Evolutionary conservation across 345 rosid genomes (phyloP), one percentile per base, ranked within the genome.

Genomic region (Salix brachista): DNA sequence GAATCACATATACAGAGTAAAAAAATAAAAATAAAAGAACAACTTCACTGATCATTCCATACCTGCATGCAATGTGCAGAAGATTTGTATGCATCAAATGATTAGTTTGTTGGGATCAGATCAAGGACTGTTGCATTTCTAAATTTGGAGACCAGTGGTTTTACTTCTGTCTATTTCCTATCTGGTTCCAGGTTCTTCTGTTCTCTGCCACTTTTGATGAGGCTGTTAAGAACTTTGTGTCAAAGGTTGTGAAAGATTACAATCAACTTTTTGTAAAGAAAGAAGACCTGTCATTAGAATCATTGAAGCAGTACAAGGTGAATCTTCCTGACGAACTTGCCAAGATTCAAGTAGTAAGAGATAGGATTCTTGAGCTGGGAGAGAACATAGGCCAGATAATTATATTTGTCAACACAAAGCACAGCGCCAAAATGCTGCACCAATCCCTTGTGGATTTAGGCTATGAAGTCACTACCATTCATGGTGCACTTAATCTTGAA

Each of bases 141-240:
- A 25, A 54, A 67, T 23, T 21, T 66, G 32, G 25, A 21, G 46
- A 69, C 58, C 16, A 60, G 25, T 62, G 4, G 56, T 14, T 68
- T 34, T 34, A 60, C 73, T 46, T 70, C 32, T 21, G 4, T 69
- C 25, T 69, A 37, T 74, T 65, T 58, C 65, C 25, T 44, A 65
- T 65, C 37, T 67, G 10, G 72, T 70, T 65, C 21, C 84, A 93
- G 98, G 93, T 91, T 77, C 95, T 96, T 77, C 86, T 96, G 28
- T 93, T 96, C 82, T 96, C 99, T 73, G 98, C 99, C 26, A 96
- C 99, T 18, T 93, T 96, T 74, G 89, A 86, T 19, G 98, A 96
- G 62, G 74, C 77, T 3, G 99, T 96, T 75, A 96, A 88, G 86
- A 86, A 92, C 74, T 96, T 93, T 83, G 96, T 92, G 16, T 75